Conservation (phyloP, 2,329 filamentous ascomycete species). For the Xylaria sp. region DNA sequence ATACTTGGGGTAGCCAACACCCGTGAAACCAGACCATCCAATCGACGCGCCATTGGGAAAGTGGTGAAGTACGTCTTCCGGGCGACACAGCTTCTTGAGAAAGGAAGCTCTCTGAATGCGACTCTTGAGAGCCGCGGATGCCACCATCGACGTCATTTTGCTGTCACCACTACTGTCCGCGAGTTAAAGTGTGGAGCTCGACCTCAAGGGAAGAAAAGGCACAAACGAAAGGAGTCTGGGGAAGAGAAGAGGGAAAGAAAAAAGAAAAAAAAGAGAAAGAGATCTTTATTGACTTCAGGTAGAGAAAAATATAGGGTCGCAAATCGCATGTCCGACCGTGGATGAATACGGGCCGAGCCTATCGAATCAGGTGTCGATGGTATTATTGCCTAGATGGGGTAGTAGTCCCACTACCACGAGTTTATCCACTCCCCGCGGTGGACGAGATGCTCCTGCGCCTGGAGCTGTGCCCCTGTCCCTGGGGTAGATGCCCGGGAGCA, state of each 20-base stretch:
- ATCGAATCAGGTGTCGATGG: conserved; percentile 1
- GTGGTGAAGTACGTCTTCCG: conserved; percentile 78
- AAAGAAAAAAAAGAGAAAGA: not conserved
- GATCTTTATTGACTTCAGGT: conserved; percentile 1
- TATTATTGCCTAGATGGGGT: not conserved
- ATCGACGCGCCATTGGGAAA: conserved; percentile 88
- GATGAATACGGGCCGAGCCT: conserved; percentile 13
- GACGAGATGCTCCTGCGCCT: not conserved
- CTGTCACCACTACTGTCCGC: conserved; percentile 15
- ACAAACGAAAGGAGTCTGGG: not conserved
- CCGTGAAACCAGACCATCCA: conserved; percentile 91
- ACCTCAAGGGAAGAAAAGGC: conserved; percentile 12
- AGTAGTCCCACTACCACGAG: conserved; percentile 14
- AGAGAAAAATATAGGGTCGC: conserved; percentile 9
- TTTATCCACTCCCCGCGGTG: conserved; percentile 12
- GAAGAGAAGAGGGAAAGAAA: not conserved
- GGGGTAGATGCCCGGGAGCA: not conserved
- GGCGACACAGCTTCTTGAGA: conserved; percentile 78
- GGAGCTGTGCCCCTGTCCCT: not conserved
- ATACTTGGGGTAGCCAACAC: conserved; percentile 87
- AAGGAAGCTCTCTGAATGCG: conserved; percentile 78
- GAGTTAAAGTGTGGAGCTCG: conserved; percentile 17
- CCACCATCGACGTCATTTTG: conserved; percentile 58
- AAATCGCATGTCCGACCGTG: conserved; percentile 15
- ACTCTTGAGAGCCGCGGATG: conserved; percentile 76